Conservation (phyloP, 2,329 filamentous ascomycete species). For the Microcyclosporella mali region DNA sequence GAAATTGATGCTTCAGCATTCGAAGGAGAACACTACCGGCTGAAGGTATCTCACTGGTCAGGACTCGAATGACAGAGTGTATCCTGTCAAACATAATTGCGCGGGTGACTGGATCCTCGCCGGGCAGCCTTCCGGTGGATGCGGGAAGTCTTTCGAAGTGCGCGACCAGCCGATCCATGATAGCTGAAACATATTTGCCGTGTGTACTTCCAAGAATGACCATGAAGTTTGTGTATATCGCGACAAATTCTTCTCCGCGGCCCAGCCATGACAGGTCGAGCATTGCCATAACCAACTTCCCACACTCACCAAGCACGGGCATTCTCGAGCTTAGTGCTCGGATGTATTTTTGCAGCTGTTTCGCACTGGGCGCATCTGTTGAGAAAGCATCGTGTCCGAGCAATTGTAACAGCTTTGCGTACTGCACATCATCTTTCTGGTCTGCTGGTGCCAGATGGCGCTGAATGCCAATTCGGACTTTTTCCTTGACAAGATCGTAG, state of each 20-base stretch:
- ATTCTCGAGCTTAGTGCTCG: conserved; percentile 53
- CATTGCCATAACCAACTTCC: conserved; percentile 52
- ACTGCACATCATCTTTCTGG: conserved; percentile 49
- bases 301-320: conserved; percentile 50
- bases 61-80: conserved; percentile 67
- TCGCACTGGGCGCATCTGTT: conserved; percentile 45
- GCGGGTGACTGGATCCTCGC: conserved; percentile 53
- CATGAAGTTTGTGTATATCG: conserved; percentile 51
- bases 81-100: conserved; percentile 64
- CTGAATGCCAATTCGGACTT: conserved; percentile 50
- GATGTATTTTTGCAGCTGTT: conserved; percentile 52
- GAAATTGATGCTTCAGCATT: conserved; percentile 28
- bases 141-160: conserved; percentile 62
- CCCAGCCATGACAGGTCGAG: conserved; percentile 57
- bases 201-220: conserved; percentile 71
- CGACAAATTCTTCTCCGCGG: conserved; percentile 54
- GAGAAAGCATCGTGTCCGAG: conserved; percentile 25
- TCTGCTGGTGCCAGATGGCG: conserved; percentile 33
- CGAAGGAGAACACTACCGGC: conserved; percentile 64
- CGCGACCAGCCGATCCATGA: conserved; percentile 73
- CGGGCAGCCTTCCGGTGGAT: conserved; percentile 48
- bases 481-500: conserved; percentile 53
- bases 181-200: conserved; percentile 65
- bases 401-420: conserved; percentile 44
- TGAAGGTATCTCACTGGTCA: conserved; percentile 76